phyloP scores from a whole-genome alignment of 257 asterid genomes.

The Datura wrightii region DNA sequence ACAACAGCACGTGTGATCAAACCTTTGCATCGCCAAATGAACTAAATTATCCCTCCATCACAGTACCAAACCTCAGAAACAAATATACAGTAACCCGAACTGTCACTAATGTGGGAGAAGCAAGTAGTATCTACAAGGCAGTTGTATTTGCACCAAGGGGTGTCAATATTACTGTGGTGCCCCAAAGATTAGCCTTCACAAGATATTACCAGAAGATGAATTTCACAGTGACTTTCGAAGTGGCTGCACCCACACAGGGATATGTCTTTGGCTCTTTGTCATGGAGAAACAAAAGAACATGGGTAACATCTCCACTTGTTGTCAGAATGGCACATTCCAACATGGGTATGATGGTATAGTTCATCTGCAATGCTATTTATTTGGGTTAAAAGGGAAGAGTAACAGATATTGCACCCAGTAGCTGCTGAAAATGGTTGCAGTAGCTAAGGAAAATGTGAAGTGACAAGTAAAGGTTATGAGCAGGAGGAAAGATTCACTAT shows the following conservation, averaged over 20 bases:
- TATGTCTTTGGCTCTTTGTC: constrained; percentile 85
- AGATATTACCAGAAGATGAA: constrained; percentile 67
- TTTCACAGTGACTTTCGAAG: constrained; percentile 71
- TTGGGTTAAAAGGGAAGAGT: neutral
- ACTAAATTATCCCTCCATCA: constrained; percentile 86
- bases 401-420: neutral
- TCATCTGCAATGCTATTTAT: neutral
- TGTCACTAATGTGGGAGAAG: constrained; percentile 79
- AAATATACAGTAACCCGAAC: constrained; percentile 64
- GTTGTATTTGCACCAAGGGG: constrained; percentile 69
- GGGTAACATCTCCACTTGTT: constrained; percentile 80
- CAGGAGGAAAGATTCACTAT: neutral
- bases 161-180: constrained; percentile 67
- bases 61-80: constrained; percentile 61
- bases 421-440: constrained; percentile 22
- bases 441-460: neutral
- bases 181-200: constrained; percentile 57
- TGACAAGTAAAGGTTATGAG: neutral
- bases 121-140: constrained; percentile 61
- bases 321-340: constrained; percentile 53
- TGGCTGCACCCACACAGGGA: constrained; percentile 57
- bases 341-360: constrained; percentile 46
- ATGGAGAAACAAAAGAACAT: constrained; percentile 67
- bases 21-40: constrained; percentile 57
- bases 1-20: constrained; percentile 71